Percentiles rank a stretch among this genome's conserved stretches.
Conservation (phyloP, 2,329 filamentous ascomycete species). For the Colletotrichum nymphaeae region DNA sequence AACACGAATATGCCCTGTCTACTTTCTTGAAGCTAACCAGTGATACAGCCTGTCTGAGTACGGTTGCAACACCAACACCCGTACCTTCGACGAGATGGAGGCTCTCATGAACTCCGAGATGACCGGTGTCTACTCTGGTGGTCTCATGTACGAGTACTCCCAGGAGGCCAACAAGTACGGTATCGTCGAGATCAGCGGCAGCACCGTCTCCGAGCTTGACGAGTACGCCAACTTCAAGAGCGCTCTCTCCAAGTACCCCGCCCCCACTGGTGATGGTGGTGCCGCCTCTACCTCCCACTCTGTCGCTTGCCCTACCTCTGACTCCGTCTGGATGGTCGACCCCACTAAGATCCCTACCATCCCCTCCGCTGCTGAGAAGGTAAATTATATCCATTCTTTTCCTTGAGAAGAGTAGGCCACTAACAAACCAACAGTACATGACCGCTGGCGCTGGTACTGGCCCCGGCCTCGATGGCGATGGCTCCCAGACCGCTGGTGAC, state of each 20-base stretch:
- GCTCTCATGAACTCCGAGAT: constrained; percentile 86
- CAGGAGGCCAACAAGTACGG: constrained; percentile 84
- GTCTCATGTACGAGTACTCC: constrained; percentile 95
- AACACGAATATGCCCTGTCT: constrained; percentile 43
- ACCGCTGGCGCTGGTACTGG: constrained; percentile 63
- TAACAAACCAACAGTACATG: constrained; percentile 55
- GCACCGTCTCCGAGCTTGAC: constrained; percentile 63
- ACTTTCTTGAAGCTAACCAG: background rate
- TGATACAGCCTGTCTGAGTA: constrained; percentile 81
- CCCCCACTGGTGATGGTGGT: constrained; percentile 63
- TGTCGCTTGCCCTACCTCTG: constrained; percentile 61
- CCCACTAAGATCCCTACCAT: constrained; percentile 62
- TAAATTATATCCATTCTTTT: background rate
- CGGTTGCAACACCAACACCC: constrained; percentile 86
- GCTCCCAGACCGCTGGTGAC: constrained; percentile 64
- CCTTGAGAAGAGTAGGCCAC: background rate
- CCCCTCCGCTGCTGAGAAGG: constrained; percentile 57
- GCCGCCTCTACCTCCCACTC: constrained; percentile 59
- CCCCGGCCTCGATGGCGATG: constrained; percentile 62
- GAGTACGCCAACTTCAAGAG: constrained; percentile 71
- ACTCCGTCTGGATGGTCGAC: constrained; percentile 63
- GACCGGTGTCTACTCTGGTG: constrained; percentile 92
- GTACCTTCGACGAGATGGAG: constrained; percentile 82
- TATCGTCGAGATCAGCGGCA: constrained; percentile 74
- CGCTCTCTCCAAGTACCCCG: constrained; percentile 60